Conservation (phyloP, 805 yeast species). For the Candida gorgasii region DNA sequence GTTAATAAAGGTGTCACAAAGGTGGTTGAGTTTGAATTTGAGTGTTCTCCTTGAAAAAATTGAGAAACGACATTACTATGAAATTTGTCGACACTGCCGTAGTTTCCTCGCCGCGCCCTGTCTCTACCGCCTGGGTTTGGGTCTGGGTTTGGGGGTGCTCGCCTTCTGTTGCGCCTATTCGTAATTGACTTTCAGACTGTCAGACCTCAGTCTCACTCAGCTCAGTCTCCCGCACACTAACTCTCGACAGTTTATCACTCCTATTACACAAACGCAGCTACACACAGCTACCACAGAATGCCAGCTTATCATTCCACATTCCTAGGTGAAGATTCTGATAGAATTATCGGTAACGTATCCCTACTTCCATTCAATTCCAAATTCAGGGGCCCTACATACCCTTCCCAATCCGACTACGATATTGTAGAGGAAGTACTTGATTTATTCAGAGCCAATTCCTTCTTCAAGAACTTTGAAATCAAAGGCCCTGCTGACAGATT, state of each 20-base stretch:
- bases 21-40: not conserved
- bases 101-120: not conserved
- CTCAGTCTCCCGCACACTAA: slow-evolving; percentile 1
- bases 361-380: slow-evolving; percentile 83
- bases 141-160: too few species aligned
- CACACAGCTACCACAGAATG: slow-evolving; percentile 23
- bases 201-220: too few species aligned
- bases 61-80: not conserved
- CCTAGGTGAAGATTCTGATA: slow-evolving; percentile 57
- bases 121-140: not conserved
- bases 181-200: too few species aligned
- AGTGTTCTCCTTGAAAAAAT: slow-evolving; percentile 6
- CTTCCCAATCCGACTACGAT: slow-evolving; percentile 75
- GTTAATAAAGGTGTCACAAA: not conserved
- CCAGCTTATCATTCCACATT: slow-evolving; percentile 83
- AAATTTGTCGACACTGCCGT: not conserved
- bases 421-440: slow-evolving; percentile 90
- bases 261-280: too few species aligned
- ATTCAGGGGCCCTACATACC: slow-evolving; percentile 87
- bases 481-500: slow-evolving; percentile 93
- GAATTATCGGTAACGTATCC: slow-evolving; percentile 76
- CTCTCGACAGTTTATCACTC: too few species aligned
- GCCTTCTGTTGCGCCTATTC: too few species aligned
- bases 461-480: slow-evolving; percentile 95
- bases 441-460: slow-evolving; percentile 91